Evolutionary conservation across 495 filamentous ascomycete genomes (phyloP), one percentile per base, ranked within the genome.

Genomic region (Poronia punctata): DNA sequence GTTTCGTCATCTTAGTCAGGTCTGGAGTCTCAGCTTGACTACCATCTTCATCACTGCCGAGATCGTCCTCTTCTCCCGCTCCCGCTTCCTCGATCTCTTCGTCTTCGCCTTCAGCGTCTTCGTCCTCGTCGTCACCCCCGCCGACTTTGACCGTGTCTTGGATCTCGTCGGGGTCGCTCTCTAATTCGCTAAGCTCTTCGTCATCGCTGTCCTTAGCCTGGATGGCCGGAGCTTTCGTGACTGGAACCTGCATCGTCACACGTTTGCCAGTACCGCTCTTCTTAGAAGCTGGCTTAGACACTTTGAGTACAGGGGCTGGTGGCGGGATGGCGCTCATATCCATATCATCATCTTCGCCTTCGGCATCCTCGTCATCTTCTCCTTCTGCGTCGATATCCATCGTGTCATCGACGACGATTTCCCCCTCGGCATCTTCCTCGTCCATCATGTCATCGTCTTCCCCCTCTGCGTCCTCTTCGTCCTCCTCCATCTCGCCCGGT

Each of bases 1-100:
- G 73, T 53, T 89, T 87, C 12, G 92, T 98, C 65, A 94, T 75
- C 52, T 86, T 86, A 56, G 79, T 84, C 24, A 86, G 62, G 57
- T 96, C 86, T 0, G 87, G 87, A 0, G 82, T 84, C 20, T 74
- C 75, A n/a, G 63, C 70, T 40, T 79, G 59, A 53, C 76, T 80
- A 21, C 68, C 76, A 19, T 66, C 67, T n/a, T 75, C 80, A 50
- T 87, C 84, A 43, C 74, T 79, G 43, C 82, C 80, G 39, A 74
- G 58, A 23, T 76, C 79, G 8, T 76, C 78, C 15, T 75, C 80
- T 21, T 70, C 76, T 11, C 64, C 72, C 16, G 56, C 65, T 28
- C 65, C 71, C 19, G 66, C 72, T 17, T 70, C 73, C 35, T 64
- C 76, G 2, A 74, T 70, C 35, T 82, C 80, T 7, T 79, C 80